Evolutionary conservation across 1,284 basidiomycete genomes (phyloP), one percentile per base, ranked within the genome.

Genomic region (Vanrija humicola): DNA sequence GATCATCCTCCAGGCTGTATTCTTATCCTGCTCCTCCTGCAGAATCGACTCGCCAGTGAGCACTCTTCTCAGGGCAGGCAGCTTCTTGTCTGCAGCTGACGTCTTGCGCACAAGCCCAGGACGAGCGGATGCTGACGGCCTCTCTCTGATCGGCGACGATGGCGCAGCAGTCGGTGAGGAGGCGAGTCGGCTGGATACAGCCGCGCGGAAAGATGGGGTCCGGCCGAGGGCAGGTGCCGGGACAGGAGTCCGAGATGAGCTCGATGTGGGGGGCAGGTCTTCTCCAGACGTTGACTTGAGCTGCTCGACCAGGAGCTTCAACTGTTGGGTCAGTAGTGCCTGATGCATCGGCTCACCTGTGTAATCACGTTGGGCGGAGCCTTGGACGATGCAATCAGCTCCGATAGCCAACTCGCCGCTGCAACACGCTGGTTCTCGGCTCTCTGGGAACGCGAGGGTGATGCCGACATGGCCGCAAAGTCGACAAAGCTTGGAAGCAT

Each of bases 1-100:
- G 58, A 76, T 75, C 64, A 70, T 62, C 50, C 73, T 70, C 76
- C 76, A 78, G 6, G 70, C 70, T 0, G 67, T 62, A 54, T 78
- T 76, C 58, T 73, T 75, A 56, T 78, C 76, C 52, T 72, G 73
- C n/a, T 66, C 73, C 38, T 71, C 73, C 39, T 68, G 64, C 21
- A 72, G 50, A 2, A 70, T 65, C 6, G 64, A 68, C 52, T 77
- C 75, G 29, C 73, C 73, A 1, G 73, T 76, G 38, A 77, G 50
- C 7, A 66, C 65, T 15, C 75, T 59, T 43, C 70, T 68, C 15
- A 77, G 60, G 5, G 73, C 68, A 5, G 34, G 34, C 34, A 64
- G 50, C 14, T 66, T 48, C 46, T 63, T 62, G 43, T 51, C 50
- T 19, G 43, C 43, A 1, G 40, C 15, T 4, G 56, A 62, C 19